Evolutionary conservation across 1,284 basidiomycete species (phyloP).

Genomic region (Somion occarium): DNA sequence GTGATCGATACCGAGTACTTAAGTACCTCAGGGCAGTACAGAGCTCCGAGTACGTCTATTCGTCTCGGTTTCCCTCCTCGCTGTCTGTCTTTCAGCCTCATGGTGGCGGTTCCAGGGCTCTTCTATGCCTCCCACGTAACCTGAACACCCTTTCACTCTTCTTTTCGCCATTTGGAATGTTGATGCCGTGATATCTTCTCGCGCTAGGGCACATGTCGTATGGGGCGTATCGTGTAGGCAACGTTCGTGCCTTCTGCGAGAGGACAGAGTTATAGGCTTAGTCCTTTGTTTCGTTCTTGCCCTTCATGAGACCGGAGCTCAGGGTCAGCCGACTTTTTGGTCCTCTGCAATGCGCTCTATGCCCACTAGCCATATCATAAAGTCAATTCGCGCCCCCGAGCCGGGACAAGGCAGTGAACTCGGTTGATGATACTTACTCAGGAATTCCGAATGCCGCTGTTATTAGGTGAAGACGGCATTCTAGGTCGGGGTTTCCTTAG

Average conservation of each 20-base stretch:
- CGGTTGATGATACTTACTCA: too few species aligned
- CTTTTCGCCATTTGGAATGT: background rate
- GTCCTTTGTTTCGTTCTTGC: too few species aligned
- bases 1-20: background rate
- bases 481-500: too few species aligned
- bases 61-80: background rate
- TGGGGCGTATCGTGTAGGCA: background rate
- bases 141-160: background rate
- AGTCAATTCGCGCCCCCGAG: too few species aligned
- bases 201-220: background rate
- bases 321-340: background rate
- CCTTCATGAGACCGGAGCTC: too few species aligned
- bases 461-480: too few species aligned
- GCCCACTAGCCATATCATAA: background rate
- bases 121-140: background rate
- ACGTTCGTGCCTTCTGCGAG: background rate
- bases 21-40: background rate
- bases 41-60: background rate
- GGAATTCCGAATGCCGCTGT: too few species aligned
- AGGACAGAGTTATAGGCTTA: background rate
- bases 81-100: background rate
- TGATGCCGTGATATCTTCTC: slow-evolving; percentile 1
- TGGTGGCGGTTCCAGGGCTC: background rate
- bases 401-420: too few species aligned
- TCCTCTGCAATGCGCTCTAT: too few species aligned